Evolutionary conservation across 108 stramenopile species (phyloP).

Genomic region (Fragilariopsis cylindrus): DNA sequence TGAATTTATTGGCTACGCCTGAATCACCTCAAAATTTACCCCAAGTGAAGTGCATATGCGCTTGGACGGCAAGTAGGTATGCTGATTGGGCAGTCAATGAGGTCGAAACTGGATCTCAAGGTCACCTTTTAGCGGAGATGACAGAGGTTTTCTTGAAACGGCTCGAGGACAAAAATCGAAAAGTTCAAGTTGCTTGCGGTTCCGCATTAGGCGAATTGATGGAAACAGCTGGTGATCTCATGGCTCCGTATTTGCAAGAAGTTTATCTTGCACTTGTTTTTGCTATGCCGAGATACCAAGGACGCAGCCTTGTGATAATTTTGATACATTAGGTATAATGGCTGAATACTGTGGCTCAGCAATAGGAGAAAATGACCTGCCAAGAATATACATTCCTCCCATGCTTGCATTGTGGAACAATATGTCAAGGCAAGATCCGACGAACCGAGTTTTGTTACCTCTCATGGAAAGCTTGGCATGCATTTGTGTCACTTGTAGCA

Average conservation of each 20-base stretch:
- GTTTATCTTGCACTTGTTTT: constrained; percentile 63
- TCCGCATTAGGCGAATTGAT: constrained; percentile 83
- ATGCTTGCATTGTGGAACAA: constrained; percentile 67
- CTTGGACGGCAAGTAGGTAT: constrained; percentile 88
- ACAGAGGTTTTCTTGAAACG: constrained; percentile 73
- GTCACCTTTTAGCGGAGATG: constrained; percentile 62
- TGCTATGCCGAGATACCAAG: constrained; percentile 69
- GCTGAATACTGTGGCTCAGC: constrained; percentile 79
- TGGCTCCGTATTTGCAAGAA: constrained; percentile 82
- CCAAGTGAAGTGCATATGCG: constrained; percentile 81
- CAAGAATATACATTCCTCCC: constrained; percentile 73
- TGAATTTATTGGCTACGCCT: constrained; percentile 60
- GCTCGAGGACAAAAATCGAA: constrained; percentile 68
- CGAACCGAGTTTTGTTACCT: constrained; percentile 79
- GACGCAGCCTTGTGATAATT: constrained; percentile 76
- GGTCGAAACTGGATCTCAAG: constrained; percentile 60
- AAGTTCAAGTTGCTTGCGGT: constrained; percentile 84
- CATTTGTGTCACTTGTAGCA: constrained; percentile 67
- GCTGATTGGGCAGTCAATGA: constrained; percentile 82
- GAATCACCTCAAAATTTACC: constrained; percentile 55
- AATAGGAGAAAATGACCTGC: constrained; percentile 78
- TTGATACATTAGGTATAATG: constrained; percentile 86
- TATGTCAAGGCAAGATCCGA: constrained; percentile 59
- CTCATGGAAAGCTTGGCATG: constrained; percentile 90
- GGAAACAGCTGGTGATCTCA: constrained; percentile 79